Conservation (phyloP, 139 green algal species). For the Micromonas pusilla region DNA sequence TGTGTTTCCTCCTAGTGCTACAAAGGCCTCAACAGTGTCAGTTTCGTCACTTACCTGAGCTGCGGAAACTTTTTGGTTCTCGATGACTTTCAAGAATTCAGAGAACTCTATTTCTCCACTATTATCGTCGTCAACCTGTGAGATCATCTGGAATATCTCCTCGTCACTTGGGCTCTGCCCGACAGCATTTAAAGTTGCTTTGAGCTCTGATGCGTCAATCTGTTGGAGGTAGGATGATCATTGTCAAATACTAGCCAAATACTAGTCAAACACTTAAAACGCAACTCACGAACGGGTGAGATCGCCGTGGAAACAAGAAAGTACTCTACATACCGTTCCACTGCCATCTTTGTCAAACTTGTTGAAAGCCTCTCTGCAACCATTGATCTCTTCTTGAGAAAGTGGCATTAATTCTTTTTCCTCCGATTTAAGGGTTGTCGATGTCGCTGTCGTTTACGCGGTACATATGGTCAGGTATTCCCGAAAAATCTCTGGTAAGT, state of each 20-base stretch:
- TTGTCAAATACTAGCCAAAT: not conserved
- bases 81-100: conserved; percentile 69
- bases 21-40: conserved; percentile 73
- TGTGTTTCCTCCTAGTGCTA: conserved; percentile 65
- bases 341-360: conserved; percentile 99
- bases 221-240: conserved; percentile 40
- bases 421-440: too few species aligned
- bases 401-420: not conserved
- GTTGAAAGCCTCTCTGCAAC: conserved; percentile 88
- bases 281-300: too few species aligned
- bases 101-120: conserved; percentile 64
- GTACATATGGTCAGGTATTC: too few species aligned
- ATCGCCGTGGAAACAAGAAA: too few species aligned
- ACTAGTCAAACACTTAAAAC: not conserved
- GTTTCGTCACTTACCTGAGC: conserved; percentile 48
- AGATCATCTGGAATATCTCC: conserved; percentile 67
- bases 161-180: conserved; percentile 59
- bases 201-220: conserved; percentile 62
- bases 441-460: too few species aligned
- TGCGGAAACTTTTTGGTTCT: conserved; percentile 59
- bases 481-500: too few species aligned
- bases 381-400: not conserved
- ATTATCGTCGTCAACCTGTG: conserved; percentile 48
- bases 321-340: conserved; percentile 85
- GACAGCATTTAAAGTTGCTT: conserved; percentile 48